Conservation (phyloP, 2,329 filamentous ascomycete genomes). For the Trichophyton rubrum region DNA sequence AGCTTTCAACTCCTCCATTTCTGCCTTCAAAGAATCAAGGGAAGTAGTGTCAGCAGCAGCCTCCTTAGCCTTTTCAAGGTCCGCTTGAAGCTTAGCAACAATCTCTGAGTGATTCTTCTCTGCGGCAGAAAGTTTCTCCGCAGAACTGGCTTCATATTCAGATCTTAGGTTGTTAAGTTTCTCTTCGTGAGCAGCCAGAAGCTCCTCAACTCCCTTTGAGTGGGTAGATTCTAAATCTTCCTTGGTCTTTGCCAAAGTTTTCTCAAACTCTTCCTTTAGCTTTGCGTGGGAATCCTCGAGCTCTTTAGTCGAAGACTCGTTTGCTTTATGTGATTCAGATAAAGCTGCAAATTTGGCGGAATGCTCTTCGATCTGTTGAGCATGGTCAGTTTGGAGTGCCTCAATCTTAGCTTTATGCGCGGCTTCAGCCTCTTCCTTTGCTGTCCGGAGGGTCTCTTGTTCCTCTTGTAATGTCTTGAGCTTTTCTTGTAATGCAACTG, state of each 20-base stretch:
- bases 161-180: constrained; percentile 26
- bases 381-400: constrained; percentile 11
- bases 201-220: constrained; percentile 29
- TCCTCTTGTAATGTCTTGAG: constrained; percentile 13
- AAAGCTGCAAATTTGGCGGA: constrained; percentile 21
- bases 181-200: constrained; percentile 28
- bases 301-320: constrained; percentile 24
- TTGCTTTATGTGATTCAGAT: constrained; percentile 16
- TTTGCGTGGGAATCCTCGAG: constrained; percentile 24
- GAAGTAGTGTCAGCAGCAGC: constrained; percentile 27
- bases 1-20: constrained; percentile 46
- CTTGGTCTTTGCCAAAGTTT: constrained; percentile 23
- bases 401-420: constrained; percentile 11
- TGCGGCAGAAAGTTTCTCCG: constrained; percentile 26
- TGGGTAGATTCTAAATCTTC: constrained; percentile 28
- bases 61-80: constrained; percentile 26
- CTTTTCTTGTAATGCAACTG: constrained; percentile 12
- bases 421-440: constrained; percentile 8
- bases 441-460: constrained; percentile 10
- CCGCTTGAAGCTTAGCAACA: constrained; percentile 23
- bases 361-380: constrained; percentile 18
- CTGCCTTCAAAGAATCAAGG: constrained; percentile 28
- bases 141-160: constrained; percentile 26
- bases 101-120: constrained; percentile 26
- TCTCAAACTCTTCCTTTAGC: constrained; percentile 28